Percentiles rank a stretch among this genome's conserved stretches.
These are phyloP conservation scores for Xylona heveae DNA, from an alignment of 495 filamentous ascomycete species.

Conservation along the genomic window DNA sequence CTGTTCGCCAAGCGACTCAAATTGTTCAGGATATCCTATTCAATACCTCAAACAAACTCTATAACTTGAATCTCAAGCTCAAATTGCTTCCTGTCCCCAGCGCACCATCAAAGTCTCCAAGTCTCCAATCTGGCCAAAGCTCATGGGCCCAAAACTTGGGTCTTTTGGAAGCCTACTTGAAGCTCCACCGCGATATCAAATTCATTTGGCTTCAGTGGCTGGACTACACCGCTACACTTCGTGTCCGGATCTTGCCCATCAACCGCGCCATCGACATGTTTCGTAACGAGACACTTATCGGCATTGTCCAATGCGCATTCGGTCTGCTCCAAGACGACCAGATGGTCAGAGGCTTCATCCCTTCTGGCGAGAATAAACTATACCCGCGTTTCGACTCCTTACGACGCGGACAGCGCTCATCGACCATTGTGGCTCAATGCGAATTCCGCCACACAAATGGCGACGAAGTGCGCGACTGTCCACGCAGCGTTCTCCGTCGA, in stretches of 20 bases:
- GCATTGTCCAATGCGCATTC: slow-evolving; percentile 30
- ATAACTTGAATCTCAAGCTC: slow-evolving; percentile 21
- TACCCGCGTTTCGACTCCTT: slow-evolving; percentile 38
- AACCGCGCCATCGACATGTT: slow-evolving; percentile 38
- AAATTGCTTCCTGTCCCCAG: background rate
- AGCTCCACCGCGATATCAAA: slow-evolving; percentile 21
- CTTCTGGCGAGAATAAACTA: slow-evolving; percentile 37
- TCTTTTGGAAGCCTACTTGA: no score
- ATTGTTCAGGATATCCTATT: slow-evolving; percentile 42
- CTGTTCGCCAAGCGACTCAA: slow-evolving; percentile 31
- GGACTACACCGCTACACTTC: slow-evolving; percentile 50
- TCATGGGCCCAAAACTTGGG: no score
- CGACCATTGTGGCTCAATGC: slow-evolving; percentile 38
- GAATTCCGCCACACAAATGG: slow-evolving; percentile 29
- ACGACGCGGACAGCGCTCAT: slow-evolving; percentile 26
- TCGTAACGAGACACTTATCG: slow-evolving; percentile 26
- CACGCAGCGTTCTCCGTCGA: slow-evolving; percentile 30
- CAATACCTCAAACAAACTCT: slow-evolving; percentile 47
- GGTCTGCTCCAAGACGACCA: slow-evolving; percentile 37
- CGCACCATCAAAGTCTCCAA: no score
- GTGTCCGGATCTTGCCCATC: slow-evolving; percentile 51
- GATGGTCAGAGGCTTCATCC: slow-evolving; percentile 17
- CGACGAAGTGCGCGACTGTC: slow-evolving; percentile 25
- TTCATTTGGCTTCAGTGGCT: slow-evolving; percentile 58
- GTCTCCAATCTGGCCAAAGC: no score